phyloP scores from a whole-genome alignment of 2,329 filamentous ascomycete species.

The Cladophialophora yegresii region DNA sequence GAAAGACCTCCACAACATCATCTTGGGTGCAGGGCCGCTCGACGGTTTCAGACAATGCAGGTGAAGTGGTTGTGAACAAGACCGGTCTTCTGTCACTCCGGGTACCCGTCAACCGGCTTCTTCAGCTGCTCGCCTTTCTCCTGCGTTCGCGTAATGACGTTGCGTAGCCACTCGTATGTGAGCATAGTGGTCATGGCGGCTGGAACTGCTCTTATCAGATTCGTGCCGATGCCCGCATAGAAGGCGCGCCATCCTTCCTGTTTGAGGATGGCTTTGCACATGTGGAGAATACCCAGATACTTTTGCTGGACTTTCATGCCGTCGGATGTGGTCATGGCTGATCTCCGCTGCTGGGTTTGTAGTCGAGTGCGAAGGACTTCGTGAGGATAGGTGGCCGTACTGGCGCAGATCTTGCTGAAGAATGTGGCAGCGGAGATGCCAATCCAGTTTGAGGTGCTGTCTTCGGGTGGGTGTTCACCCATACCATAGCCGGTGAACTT shows the following conservation, averaged over 20 bases:
- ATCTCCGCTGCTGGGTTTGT: slow-evolving; percentile 80
- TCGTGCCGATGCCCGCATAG: slow-evolving; percentile 95
- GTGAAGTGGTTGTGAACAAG: not conserved
- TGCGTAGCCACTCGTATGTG: slow-evolving; percentile 80
- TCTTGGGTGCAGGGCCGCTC: not conserved
- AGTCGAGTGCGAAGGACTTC: slow-evolving; percentile 92
- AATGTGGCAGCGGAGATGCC: slow-evolving; percentile 88
- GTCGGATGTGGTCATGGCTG: slow-evolving; percentile 57
- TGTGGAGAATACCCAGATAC: slow-evolving; percentile 79
- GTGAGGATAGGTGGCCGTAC: slow-evolving; percentile 93
- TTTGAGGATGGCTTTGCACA: slow-evolving; percentile 77
- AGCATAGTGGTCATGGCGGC: slow-evolving; percentile 97
- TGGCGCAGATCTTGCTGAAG: slow-evolving; percentile 90
- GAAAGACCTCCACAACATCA: not conserved
- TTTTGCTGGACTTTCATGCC: slow-evolving; percentile 57
- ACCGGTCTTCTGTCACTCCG: slow-evolving; percentile 8
- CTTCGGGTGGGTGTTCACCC: slow-evolving; percentile 64
- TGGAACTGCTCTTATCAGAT: slow-evolving; percentile 93
- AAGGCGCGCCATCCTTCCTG: slow-evolving; percentile 97
- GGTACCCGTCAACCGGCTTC: slow-evolving; percentile 15
- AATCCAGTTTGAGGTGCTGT: slow-evolving; percentile 68
- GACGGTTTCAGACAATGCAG: not conserved
- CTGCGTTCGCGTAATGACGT: slow-evolving; percentile 56
- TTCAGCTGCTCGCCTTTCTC: slow-evolving; percentile 44
- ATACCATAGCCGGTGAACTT: slow-evolving; percentile 87